These are phyloP conservation scores for Geosmithia morbida DNA, from an alignment of 2,329 filamentous ascomycete genomes.

Conservation along the genomic window DNA sequence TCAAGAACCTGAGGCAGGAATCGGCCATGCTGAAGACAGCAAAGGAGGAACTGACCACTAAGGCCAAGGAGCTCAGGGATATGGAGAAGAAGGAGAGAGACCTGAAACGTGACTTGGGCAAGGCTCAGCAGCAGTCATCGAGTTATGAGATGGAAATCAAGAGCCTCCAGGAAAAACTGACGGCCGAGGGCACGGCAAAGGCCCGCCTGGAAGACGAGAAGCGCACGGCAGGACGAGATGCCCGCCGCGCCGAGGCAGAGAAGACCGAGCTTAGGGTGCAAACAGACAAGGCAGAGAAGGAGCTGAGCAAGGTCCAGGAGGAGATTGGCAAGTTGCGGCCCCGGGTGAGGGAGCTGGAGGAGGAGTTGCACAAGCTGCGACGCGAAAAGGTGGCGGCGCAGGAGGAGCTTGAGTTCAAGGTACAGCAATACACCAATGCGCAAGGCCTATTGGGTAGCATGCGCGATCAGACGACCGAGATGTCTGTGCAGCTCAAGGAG, in stretches of 20 bases:
- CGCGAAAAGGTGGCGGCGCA: conserved; percentile 53
- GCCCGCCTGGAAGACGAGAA: conserved; percentile 68
- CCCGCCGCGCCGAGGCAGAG: conserved; percentile 64
- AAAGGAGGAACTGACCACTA: conserved; percentile 57
- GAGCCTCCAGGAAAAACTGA: conserved; percentile 62
- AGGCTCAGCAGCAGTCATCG: conserved; percentile 52
- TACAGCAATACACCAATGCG: conserved; percentile 70
- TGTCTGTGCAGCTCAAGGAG: conserved; percentile 86
- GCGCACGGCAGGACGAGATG: conserved; percentile 58
- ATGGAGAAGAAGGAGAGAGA: conserved; percentile 76
- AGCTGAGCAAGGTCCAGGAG: conserved; percentile 58
- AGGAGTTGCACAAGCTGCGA: conserved; percentile 52
- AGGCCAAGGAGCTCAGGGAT: conserved; percentile 48
- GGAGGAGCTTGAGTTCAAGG: conserved; percentile 74
- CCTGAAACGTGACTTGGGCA: conserved; percentile 57
- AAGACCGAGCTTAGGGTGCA: conserved; percentile 64
- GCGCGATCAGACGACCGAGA: conserved; percentile 81
- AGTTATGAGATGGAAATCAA: conserved; percentile 71
- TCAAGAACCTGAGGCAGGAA: conserved; percentile 66
- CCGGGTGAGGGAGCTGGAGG: conserved; percentile 53
- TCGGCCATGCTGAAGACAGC: conserved; percentile 57
- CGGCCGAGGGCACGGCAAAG: conserved; percentile 57
- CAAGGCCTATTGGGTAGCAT: conserved; percentile 81
- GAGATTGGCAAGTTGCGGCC: conserved; percentile 55
- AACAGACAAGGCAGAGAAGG: conserved; percentile 55